phyloP scores from a whole-genome alignment of 108 stramenopile genomes.

The Nitzschia sp. region DNA sequence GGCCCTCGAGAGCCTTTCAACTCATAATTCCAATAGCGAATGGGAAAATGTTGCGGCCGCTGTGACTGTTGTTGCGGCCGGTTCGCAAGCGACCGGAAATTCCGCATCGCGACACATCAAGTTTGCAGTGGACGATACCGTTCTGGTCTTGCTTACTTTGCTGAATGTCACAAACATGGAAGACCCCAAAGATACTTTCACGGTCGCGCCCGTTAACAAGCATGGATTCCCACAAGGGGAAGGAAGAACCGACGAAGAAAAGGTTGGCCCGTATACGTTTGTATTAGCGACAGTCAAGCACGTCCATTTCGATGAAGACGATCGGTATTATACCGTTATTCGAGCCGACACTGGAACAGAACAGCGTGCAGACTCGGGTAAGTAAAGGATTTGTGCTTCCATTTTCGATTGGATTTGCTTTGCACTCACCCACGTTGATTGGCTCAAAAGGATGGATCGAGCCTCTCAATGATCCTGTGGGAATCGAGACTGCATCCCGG shows the following conservation, averaged over 20 bases:
- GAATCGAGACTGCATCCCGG: conserved; percentile 27
- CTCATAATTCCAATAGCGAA: conserved; percentile 23
- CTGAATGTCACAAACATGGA: conserved; percentile 51
- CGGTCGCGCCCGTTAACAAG: conserved; percentile 50
- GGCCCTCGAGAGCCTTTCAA: conserved; percentile 29
- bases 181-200: conserved; percentile 37
- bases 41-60: conserved; percentile 56
- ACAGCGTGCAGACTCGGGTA: conserved; percentile 67
- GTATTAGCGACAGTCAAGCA: conserved; percentile 57
- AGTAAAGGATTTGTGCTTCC: conserved; percentile 7
- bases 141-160: conserved; percentile 44
- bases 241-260: conserved; percentile 49
- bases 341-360: conserved; percentile 59
- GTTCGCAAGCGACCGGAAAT: conserved; percentile 6
- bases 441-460: conserved; percentile 46
- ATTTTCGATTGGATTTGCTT: not conserved
- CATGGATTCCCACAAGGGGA: conserved; percentile 66
- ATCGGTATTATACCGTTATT: conserved; percentile 70
- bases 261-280: conserved; percentile 66
- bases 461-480: conserved; percentile 36
- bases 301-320: conserved; percentile 76
- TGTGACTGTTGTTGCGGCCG: conserved; percentile 45
- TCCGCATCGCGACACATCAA: conserved; percentile 18
- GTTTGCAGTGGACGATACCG: conserved; percentile 46
- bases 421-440: no score